Conservation (phyloP, 2,329 filamentous ascomycete genomes). For the Colletotrichum lini region DNA sequence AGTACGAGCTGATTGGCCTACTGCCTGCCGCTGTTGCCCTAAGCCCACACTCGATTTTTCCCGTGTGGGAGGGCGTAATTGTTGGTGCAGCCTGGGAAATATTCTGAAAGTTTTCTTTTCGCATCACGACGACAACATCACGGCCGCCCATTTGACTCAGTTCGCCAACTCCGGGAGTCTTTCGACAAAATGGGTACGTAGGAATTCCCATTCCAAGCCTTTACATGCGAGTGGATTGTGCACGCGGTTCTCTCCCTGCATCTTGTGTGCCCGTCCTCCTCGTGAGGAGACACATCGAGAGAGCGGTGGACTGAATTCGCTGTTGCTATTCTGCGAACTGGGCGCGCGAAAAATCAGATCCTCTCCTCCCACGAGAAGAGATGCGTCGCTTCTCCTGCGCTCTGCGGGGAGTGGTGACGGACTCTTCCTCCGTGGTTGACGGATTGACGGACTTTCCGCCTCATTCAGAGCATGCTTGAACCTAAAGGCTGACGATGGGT, state of each 20-base stretch:
- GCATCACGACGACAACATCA: constrained; percentile 51
- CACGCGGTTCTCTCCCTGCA: constrained; percentile 26
- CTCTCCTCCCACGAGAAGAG: constrained; percentile 42
- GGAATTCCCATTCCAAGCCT: constrained; percentile 56
- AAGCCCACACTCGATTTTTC: constrained; percentile 29
- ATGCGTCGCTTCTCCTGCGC: constrained; percentile 20
- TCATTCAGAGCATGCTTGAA: constrained; percentile 74
- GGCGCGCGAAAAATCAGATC: constrained; percentile 43
- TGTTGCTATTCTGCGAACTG: constrained; percentile 41
- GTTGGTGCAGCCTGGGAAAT: constrained; percentile 7
- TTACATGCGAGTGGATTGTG: constrained; percentile 53
- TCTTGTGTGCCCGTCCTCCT: constrained; percentile 1
- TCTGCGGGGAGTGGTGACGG: background rate
- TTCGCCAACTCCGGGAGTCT: constrained; percentile 60
- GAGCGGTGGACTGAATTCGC: constrained; percentile 15
- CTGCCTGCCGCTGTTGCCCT: background rate
- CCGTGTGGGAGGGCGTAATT: constrained; percentile 21
- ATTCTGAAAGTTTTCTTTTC: constrained; percentile 31
- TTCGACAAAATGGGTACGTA: constrained; percentile 75
- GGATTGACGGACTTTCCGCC: constrained; percentile 47
- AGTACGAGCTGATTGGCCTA: background rate
- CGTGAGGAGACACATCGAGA: background rate
- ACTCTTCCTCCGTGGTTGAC: constrained; percentile 3
- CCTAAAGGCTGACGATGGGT: constrained; percentile 73
- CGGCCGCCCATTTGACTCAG: constrained; percentile 50